A percentile compares a stretch with the other conserved stretches of the same genome.
These are phyloP conservation scores for Fusarium cicatricum DNA, from an alignment of 2,329 filamentous ascomycete genomes.

Conservation along the genomic window DNA sequence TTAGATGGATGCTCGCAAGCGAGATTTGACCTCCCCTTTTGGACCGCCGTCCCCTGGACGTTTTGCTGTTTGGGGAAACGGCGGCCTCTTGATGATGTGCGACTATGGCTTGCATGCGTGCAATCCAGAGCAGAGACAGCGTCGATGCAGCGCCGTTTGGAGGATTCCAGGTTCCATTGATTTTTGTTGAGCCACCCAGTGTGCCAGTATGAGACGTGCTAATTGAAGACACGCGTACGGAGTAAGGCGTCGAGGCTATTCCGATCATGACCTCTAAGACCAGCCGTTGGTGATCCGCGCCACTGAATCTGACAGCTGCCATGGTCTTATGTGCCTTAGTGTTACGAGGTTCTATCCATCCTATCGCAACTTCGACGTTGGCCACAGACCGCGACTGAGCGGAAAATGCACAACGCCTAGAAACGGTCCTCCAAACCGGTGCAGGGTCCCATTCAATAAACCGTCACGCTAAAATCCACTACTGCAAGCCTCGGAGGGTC, in stretches of 20 bases:
- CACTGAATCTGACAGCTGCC: neutral
- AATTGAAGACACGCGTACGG: slow-evolving; percentile 11
- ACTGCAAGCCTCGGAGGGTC: slow-evolving; percentile 37
- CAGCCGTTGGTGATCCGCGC: too few relatives aligned
- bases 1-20: slow-evolving; percentile 24
- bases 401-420: neutral
- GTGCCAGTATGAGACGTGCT: too few relatives aligned
- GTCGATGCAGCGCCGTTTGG: slow-evolving; percentile 13
- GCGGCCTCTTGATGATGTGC: neutral
- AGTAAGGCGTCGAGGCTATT: neutral
- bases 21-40: slow-evolving; percentile 31
- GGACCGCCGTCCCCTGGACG: neutral
- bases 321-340: too few relatives aligned
- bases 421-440: neutral
- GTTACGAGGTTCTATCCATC: too few relatives aligned
- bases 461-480: slow-evolving; percentile 36
- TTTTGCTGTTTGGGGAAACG: slow-evolving; percentile 1
- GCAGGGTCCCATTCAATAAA: slow-evolving; percentile 40
- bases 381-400: too few relatives aligned
- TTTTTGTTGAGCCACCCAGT: too few relatives aligned
- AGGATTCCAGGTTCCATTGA: neutral
- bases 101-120: neutral
- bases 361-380: too few relatives aligned
- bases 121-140: neutral
- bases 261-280: too few relatives aligned